Evolutionary conservation across 495 filamentous ascomycete species (phyloP), one percentile per base, ranked within the genome.

Genomic region (Penicillium verhagenii): DNA sequence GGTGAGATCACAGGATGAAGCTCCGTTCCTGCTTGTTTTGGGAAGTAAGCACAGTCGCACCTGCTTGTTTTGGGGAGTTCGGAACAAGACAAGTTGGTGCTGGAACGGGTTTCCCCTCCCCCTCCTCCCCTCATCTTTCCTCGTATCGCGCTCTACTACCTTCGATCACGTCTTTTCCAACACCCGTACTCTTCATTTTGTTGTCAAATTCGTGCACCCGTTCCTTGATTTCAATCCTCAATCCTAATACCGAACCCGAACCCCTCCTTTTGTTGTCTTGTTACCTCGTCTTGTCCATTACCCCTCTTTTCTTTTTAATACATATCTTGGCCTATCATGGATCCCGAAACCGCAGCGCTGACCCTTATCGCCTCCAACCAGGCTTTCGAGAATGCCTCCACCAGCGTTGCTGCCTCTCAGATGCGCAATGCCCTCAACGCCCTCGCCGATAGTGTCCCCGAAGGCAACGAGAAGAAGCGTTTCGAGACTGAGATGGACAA

Each of bases 401-500:
- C 94, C 58, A 95, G 89, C 58, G 93, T 99, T 50, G 95, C 94
- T 48, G 94, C 94, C 19, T 92, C 90, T 45, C 94, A 99, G 80
- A 99, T 99, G 94, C 90, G 94, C 68, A 99, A 99, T 81, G 85
- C 90, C 49, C 79, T 99, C 65, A 97, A 96, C 66, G 85, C 87
- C 66, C 88, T 99, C 56, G 80, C 89, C 52, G 93, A 99, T 72
- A 89, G 86, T 11, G 91, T 96, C 70, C 85, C 86, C 63, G 91
- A 97, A 59, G 75, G 85, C 19, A 70, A 77, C 29, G 79, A 90
- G 76, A 97, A 93, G 86, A 88, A 95, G 86, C 76, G 79, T 33
- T 99, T 97, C 74, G 94, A 97, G 78, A 93, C 92, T 13, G 94
- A 99, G 78, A 97, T 96, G 90, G 94, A 99, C 84, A 99, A 99